phyloP scores from a whole-genome alignment of 257 asterid species.

The Leptodermis oblonga region DNA sequence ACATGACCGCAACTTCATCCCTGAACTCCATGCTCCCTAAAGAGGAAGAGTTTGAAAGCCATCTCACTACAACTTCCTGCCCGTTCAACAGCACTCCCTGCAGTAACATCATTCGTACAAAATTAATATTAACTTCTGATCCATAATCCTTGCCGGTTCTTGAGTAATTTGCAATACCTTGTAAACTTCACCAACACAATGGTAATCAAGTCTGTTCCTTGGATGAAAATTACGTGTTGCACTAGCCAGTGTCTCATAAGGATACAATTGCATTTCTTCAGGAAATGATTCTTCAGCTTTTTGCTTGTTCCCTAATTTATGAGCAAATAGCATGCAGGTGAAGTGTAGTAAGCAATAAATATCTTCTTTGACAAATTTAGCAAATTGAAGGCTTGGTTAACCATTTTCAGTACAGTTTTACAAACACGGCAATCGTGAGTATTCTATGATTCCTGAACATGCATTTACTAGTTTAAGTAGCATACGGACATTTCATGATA shows the following conservation, averaged over 20 bases:
- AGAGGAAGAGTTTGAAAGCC: not conserved
- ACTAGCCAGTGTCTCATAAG: not conserved
- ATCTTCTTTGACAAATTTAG: not conserved
- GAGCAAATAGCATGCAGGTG: not conserved
- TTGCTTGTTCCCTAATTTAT: not conserved
- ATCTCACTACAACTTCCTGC: conserved; percentile 2
- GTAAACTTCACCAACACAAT: not conserved
- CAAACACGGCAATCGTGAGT: not conserved
- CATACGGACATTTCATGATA: not conserved
- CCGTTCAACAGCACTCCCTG: conserved; percentile 11
- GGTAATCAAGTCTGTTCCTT: not conserved
- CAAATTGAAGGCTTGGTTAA: not conserved
- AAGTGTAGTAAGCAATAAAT: not conserved
- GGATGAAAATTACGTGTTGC: conserved; percentile 1
- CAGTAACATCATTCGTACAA: not conserved
- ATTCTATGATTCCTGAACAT: not conserved
- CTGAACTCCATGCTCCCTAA: not conserved
- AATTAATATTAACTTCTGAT: too few species aligned
- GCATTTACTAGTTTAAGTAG: not conserved
- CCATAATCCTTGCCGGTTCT: not conserved
- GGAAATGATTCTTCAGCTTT: not conserved
- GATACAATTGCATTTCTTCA: not conserved
- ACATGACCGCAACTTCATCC: not conserved
- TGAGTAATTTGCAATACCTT: not conserved
- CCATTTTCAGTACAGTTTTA: not conserved